These are phyloP conservation scores for Lepraria neglecta DNA, from an alignment of 495 filamentous ascomycete species.

Conservation along the genomic window DNA sequence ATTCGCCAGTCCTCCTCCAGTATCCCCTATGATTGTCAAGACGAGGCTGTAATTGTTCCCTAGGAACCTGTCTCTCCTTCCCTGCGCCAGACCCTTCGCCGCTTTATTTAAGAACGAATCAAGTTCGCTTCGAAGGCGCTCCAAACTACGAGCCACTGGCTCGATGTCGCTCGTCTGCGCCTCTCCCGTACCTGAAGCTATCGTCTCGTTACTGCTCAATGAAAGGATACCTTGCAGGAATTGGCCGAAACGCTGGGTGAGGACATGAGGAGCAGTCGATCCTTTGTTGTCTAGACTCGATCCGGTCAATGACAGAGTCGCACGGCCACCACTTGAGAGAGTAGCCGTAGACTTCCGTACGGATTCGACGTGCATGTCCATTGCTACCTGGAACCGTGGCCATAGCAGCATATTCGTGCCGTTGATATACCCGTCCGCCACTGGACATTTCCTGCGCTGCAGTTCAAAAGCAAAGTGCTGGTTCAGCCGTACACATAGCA, in stretches of 20 bases:
- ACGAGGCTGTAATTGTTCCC: constrained; percentile 93
- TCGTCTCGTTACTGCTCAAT: constrained; percentile 58
- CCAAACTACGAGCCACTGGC: constrained; percentile 74
- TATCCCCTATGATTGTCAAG: constrained; percentile 65
- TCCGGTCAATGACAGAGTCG: constrained; percentile 53
- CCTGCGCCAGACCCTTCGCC: constrained; percentile 60
- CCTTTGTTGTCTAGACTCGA: constrained; percentile 51
- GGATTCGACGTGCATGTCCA: constrained; percentile 88
- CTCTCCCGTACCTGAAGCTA: constrained; percentile 8
- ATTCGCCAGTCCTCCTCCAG: constrained; percentile 23
- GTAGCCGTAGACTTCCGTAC: constrained; percentile 53
- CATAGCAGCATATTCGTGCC: constrained; percentile 91
- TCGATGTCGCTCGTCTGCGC: constrained; percentile 74
- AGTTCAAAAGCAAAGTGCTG: constrained; percentile 90
- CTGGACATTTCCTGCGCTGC: constrained; percentile 82
- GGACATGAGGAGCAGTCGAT: constrained; percentile 80
- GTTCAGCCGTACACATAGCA: constrained; percentile 88
- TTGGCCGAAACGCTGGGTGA: constrained; percentile 89
- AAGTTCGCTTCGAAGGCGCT: constrained; percentile 66
- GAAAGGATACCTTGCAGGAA: constrained; percentile 77
- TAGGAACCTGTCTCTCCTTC: constrained; percentile 80
- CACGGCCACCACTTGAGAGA: constrained; percentile 41
- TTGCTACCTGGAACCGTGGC: constrained; percentile 89
- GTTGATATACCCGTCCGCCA: constrained; percentile 87
- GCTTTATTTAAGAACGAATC: constrained; percentile 68